These are phyloP conservation scores for Tylopilus subfusipes DNA, from an alignment of 768 basidiomycete genomes.

Conservation along the genomic window DNA sequence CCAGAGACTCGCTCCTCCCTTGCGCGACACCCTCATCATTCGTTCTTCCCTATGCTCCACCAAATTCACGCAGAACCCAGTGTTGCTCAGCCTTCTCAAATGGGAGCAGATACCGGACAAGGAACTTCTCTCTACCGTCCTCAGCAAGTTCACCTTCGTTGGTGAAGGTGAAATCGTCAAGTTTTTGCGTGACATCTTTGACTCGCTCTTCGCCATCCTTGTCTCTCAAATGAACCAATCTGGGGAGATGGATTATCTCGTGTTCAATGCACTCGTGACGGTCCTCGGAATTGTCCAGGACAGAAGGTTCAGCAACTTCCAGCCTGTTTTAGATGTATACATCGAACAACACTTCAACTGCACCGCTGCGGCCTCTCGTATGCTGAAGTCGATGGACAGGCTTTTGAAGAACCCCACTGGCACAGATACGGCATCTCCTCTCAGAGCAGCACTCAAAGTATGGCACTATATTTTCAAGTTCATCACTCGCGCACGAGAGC, in stretches of 20 bases:
- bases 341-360: constrained; percentile 86
- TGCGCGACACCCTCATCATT: constrained; percentile 75
- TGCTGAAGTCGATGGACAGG: constrained; percentile 84
- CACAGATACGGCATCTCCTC: constrained; percentile 66
- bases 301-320: constrained; percentile 92
- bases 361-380: constrained; percentile 74
- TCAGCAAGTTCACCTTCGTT: constrained; percentile 86
- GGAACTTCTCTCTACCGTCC: constrained; percentile 63
- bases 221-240: constrained; percentile 68
- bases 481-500: constrained; percentile 82
- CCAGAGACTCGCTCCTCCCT: constrained; percentile 59
- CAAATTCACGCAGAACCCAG: constrained; percentile 84
- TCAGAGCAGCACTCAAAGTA: constrained; percentile 90
- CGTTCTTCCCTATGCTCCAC: constrained; percentile 93
- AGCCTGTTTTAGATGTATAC: constrained; percentile 89
- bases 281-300: constrained; percentile 92
- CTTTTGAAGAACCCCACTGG: constrained; percentile 72
- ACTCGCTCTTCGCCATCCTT: constrained; percentile 88
- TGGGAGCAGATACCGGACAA: constrained; percentile 73
- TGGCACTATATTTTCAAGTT: constrained; percentile 98
- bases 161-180: constrained; percentile 94
- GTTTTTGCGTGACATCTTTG: constrained; percentile 87
- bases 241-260: constrained; percentile 78
- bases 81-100: constrained; percentile 71
- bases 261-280: constrained; percentile 88